Evolutionary conservation across 331 rosid genomes (phyloP), one percentile per base, ranked within the genome.

Genomic region (Rosa hybrid): DNA sequence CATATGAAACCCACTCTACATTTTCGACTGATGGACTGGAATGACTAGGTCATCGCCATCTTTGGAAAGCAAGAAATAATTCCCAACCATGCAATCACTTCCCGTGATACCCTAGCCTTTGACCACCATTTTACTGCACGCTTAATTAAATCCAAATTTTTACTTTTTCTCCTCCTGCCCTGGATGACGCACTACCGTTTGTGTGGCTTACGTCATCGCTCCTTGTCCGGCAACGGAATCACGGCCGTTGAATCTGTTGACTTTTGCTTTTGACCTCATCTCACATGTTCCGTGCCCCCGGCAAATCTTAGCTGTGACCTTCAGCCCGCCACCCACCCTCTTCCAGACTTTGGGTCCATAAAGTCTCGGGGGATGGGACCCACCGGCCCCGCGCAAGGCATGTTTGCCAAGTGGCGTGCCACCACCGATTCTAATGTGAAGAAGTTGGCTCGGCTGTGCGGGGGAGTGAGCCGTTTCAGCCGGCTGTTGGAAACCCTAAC

Each of bases 361-460:
- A 65, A 30, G 72, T 77, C 80, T 8, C 27, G 21, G 0, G 0
- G 0, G 2, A 13, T 25, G 74, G 85, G 80, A 57, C 79, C 85
- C 82, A 38, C 46, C 5, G 18, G 49, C 54, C 34, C 72, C 70
- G 9, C 30, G 50, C 79, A 25, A 21, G 54, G 84, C 80, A 67
- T 77, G 84, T 39, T 39, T 44, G 84, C 68, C 87, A 81, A 27
- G 87, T 67, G 84, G 68, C 60, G 46, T 8, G 27, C 59, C 41
- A 2, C 34, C 34, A 57, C n/a, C 46, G 48, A 2, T 1, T 38
- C 5, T 21, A 3, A 38, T 14, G 45, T 34, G 71, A 13, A 4
- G 20, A 65, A 30, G 18, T 2, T 8, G 57, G 68, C 30, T 25
- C 70, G 48, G 20, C 73, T 53, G 69, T 25, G 59, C 50, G 70